Percentiles rank a stretch among this genome's conserved stretches.
These are phyloP conservation scores for Calonectria pteridis DNA, from an alignment of 2,329 filamentous ascomycete species.

Conservation along the genomic window DNA sequence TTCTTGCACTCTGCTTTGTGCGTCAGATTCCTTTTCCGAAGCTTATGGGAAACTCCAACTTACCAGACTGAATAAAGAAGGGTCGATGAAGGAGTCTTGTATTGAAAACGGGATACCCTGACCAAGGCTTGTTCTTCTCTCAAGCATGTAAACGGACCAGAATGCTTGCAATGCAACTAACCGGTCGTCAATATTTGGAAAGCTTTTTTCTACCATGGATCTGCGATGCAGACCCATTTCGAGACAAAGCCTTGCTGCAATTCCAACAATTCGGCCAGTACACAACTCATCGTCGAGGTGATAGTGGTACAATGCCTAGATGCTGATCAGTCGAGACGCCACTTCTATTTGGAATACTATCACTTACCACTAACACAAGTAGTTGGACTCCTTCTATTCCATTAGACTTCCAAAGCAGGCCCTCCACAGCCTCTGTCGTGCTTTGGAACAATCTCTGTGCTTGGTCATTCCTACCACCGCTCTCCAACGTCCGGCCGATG, in stretches of 20 bases:
- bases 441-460: conserved; percentile 16
- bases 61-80: conserved; percentile 7
- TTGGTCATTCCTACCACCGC: conserved; percentile 6
- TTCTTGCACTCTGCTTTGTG: background rate
- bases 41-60: background rate
- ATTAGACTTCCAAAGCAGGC: conserved; percentile 12
- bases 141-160: conserved; percentile 24
- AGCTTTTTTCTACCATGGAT: conserved; percentile 1
- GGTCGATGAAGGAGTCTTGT: conserved; percentile 15
- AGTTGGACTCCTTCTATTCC: conserved; percentile 1
- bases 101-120: conserved; percentile 17
- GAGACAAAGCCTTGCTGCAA: conserved; percentile 13
- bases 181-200: background rate
- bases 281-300: conserved; percentile 15
- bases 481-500: conserved; percentile 7
- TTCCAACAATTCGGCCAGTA: conserved; percentile 7
- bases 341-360: background rate
- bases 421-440: conserved; percentile 8
- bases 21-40: background rate
- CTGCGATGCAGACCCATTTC: conserved; percentile 19
- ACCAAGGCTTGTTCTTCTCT: conserved; percentile 16
- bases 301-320: conserved; percentile 8
- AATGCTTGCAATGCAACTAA: conserved; percentile 6
- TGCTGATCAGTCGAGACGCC: background rate
- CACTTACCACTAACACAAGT: conserved; percentile 6